Evolutionary conservation across 2,329 filamentous ascomycete species (phyloP).

Genomic region (Colletotrichum sp.): DNA sequence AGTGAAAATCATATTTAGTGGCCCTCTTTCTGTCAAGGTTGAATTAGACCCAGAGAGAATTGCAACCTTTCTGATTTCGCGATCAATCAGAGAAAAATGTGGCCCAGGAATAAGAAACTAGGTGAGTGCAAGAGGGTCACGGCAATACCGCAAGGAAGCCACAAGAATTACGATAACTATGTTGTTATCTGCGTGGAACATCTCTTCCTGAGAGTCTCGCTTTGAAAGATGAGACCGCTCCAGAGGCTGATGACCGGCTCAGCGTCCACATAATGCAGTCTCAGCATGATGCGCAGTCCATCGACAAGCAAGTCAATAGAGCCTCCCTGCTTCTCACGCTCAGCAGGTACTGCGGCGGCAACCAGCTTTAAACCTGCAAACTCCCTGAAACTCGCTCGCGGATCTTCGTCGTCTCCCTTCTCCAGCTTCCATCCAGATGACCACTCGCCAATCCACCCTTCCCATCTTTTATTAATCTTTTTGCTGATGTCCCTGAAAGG

Average conservation of each 20-base stretch:
- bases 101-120: no score
- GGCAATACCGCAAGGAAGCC: not conserved
- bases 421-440: not conserved
- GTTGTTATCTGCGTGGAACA: no score
- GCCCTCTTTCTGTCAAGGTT: not conserved
- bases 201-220: not conserved
- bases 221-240: not conserved
- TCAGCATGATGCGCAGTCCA: not conserved
- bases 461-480: not conserved
- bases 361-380: not conserved
- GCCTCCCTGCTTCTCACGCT: not conserved
- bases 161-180: no score
- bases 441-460: slow-evolving; percentile 1
- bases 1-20: not conserved
- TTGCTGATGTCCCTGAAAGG: not conserved
- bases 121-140: not conserved
- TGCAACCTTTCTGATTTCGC: no score
- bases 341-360: not conserved
- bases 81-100: no score
- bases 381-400: not conserved
- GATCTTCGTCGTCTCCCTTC: not conserved
- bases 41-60: no score
- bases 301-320: slow-evolving; percentile 2
- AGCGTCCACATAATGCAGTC: not conserved
- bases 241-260: not conserved